phyloP scores from a whole-genome alignment of 2,329 filamentous ascomycete species.

The Podosphaera xanthii region DNA sequence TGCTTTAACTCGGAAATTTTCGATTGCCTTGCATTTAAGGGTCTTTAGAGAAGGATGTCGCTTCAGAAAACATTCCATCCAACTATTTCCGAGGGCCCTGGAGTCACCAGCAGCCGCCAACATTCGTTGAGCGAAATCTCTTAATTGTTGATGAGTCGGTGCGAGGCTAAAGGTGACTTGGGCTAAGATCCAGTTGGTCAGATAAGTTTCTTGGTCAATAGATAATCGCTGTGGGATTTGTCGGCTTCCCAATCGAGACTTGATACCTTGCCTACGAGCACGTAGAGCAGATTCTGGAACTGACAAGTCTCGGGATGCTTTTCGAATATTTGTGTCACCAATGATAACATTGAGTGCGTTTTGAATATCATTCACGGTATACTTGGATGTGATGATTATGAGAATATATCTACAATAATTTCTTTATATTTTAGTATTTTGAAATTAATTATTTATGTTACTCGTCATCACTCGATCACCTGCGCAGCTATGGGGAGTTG shows the following conservation, averaged over 20 bases:
- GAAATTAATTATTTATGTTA: no score
- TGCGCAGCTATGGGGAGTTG: no score
- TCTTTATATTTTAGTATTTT: no score
- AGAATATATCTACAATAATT: no score
- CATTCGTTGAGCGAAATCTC: conserved; percentile 1
- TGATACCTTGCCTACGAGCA: not conserved
- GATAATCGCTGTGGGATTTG: not conserved
- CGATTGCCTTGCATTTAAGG: not conserved
- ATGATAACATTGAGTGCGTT: not conserved
- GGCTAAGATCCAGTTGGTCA: not conserved
- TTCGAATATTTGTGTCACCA: not conserved
- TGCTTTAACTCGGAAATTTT: not conserved
- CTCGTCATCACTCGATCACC: no score
- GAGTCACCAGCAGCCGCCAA: not conserved
- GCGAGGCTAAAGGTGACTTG: not conserved
- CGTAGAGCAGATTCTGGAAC: not conserved
- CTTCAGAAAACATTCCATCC: not conserved
- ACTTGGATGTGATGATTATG: not conserved
- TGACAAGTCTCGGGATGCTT: not conserved
- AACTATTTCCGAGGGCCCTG: not conserved
- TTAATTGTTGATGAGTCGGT: conserved; percentile 2
- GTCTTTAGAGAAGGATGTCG: not conserved
- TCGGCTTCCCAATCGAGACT: not conserved
- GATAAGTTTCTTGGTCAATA: not conserved
- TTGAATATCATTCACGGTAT: not conserved